phyloP scores from a whole-genome alignment of 495 filamentous ascomycete genomes.

The Podospora bellae-mahoneyi region DNA sequence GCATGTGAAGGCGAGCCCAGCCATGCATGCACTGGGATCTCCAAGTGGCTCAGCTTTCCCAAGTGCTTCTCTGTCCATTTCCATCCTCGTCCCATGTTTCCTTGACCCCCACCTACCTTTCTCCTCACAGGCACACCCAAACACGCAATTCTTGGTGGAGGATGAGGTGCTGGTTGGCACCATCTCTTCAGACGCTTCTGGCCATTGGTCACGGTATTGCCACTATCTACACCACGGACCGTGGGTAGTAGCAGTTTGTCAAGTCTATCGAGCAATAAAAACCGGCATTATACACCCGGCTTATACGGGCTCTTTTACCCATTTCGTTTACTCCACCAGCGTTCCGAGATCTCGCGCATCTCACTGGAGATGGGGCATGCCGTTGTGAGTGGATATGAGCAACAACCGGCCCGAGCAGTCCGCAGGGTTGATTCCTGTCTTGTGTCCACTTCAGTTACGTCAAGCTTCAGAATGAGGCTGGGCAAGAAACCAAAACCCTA shows the following conservation, averaged over 20 bases:
- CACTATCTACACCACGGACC: not conserved
- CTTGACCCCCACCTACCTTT: not conserved
- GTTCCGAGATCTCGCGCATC: conserved; percentile 4
- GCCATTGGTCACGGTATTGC: not conserved
- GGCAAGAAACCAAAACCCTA: not conserved
- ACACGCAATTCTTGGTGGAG: not conserved
- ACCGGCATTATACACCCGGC: not conserved
- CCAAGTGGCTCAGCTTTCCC: too few relatives aligned
- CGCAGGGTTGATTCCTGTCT: not conserved
- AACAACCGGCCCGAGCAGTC: not conserved
- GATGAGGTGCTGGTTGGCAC: not conserved
- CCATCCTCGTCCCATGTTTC: not conserved
- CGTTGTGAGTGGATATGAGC: conserved; percentile 2
- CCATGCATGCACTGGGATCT: not conserved
- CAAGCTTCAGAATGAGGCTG: not conserved
- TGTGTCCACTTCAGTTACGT: not conserved
- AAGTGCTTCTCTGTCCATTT: not conserved
- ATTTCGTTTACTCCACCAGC: not conserved
- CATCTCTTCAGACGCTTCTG: not conserved
- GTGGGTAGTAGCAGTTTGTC: not conserved
- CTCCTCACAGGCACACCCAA: not conserved
- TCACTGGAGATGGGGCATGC: not conserved
- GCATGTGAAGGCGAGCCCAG: conserved; percentile 1
- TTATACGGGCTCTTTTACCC: not conserved
- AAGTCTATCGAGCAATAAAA: not conserved